Evolutionary conservation across 1,284 basidiomycete genomes (phyloP).

Genomic region (Cryptococcus wingfieldii): DNA sequence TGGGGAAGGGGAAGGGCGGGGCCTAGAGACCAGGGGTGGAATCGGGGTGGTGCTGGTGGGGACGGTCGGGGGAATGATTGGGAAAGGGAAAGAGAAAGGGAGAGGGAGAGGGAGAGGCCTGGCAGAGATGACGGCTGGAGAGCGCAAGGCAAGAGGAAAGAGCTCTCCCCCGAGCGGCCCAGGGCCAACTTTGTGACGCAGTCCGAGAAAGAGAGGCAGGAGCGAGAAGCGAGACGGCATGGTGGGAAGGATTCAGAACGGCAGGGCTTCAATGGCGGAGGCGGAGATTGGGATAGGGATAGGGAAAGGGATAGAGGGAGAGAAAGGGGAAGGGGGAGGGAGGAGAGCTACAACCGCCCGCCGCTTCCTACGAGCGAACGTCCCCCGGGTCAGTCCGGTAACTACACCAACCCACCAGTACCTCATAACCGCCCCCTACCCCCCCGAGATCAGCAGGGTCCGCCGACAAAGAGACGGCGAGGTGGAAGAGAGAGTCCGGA

Average conservation of each 20-base stretch:
- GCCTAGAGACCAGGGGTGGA: background rate
- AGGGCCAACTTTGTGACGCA: background rate
- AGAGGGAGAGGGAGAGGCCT: background rate
- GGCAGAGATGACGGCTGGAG: too few relatives aligned
- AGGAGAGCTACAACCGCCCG: too few relatives aligned
- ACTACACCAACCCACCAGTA: too few relatives aligned
- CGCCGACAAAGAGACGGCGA: too few relatives aligned
- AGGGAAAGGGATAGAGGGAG: background rate
- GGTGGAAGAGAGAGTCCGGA: conserved; percentile 23
- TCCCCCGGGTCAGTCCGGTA: too few relatives aligned
- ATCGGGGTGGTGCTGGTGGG: background rate
- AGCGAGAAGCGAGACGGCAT: background rate
- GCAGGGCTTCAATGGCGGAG: background rate
- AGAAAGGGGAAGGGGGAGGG: background rate
- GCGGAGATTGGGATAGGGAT: background rate
- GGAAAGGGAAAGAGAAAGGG: background rate
- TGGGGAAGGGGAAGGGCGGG: conserved; percentile 1
- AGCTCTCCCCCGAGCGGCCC: too few relatives aligned
- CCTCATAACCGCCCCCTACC: too few relatives aligned
- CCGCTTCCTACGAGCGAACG: too few relatives aligned
- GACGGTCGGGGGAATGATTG: background rate
- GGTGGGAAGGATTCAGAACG: background rate
- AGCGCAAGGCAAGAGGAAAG: too few relatives aligned
- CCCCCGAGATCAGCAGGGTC: too few relatives aligned
- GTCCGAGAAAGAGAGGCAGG: background rate